These are phyloP conservation scores for Trichophyton benhamiae DNA, from an alignment of 2,329 filamentous ascomycete species.

Conservation along the genomic window DNA sequence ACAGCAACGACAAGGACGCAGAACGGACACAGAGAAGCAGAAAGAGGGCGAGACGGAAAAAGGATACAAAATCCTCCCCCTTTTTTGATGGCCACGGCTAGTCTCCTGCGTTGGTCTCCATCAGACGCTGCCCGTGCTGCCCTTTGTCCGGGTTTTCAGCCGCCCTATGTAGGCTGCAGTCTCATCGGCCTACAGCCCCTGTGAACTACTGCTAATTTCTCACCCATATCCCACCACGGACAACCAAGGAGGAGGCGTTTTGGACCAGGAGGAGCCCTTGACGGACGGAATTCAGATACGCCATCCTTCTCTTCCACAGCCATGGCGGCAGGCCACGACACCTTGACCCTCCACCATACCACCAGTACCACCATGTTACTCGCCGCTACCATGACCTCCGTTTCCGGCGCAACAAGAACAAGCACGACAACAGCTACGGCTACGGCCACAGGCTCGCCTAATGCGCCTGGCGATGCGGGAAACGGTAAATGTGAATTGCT, in stretches of 20 bases:
- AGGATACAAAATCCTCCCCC: too few species aligned
- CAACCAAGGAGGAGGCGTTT: too few species aligned
- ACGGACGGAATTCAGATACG: not conserved
- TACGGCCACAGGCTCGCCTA: constrained; percentile 6
- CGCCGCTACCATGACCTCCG: constrained; percentile 10
- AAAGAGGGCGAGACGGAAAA: not conserved
- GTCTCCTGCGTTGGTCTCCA: too few species aligned
- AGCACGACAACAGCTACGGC: constrained; percentile 1
- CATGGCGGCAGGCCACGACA: not conserved
- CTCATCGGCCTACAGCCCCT: not conserved
- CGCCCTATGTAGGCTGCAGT: constrained; percentile 3
- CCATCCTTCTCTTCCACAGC: not conserved
- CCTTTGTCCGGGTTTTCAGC: not conserved
- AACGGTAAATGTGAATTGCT: constrained; percentile 74
- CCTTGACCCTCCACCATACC: not conserved
- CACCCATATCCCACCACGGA: not conserved
- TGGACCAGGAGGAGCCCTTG: too few species aligned
- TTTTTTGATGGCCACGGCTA: too few species aligned
- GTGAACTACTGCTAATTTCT: not conserved
- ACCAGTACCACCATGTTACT: constrained; percentile 11
- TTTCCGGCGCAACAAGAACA: not conserved
- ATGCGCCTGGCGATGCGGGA: constrained; percentile 30
- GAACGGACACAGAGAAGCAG: not conserved
- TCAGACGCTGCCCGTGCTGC: not conserved
- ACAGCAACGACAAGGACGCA: too few species aligned